Evolutionary conservation across 768 basidiomycete species (phyloP).

Genomic region (Termitomyces sp.): DNA sequence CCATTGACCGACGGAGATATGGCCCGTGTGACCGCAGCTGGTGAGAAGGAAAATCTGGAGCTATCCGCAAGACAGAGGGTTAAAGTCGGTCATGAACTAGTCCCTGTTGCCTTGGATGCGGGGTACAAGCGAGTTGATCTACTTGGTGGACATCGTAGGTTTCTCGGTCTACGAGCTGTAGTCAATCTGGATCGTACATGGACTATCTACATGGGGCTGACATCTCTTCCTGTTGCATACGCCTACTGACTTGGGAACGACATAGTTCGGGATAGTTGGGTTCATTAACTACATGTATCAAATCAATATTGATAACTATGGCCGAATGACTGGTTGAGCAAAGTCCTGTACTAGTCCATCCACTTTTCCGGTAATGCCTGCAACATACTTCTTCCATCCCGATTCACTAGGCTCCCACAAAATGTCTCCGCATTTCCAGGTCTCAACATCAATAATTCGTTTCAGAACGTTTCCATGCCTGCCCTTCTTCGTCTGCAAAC

Average conservation of each 20-base stretch:
- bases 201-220: conserved; percentile 41
- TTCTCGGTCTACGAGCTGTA: conserved; percentile 36
- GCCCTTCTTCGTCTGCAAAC: conserved; percentile 16
- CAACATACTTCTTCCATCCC: conserved; percentile 17
- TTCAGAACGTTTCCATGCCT: conserved; percentile 7
- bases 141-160: conserved; percentile 38
- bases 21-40: conserved; percentile 14
- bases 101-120: conserved; percentile 28
- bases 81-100: conserved; percentile 30
- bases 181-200: conserved; percentile 32
- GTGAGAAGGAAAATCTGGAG: conserved; percentile 11
- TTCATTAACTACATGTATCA: background rate
- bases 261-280: background rate
- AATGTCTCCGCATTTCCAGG: conserved; percentile 18
- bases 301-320: background rate
- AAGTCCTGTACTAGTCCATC: conserved; percentile 13
- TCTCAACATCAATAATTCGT: conserved; percentile 14
- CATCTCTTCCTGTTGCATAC: conserved; percentile 26
- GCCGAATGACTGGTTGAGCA: conserved; percentile 13
- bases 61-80: conserved; percentile 28
- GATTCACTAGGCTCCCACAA: conserved; percentile 13
- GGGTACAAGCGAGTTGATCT: conserved; percentile 46
- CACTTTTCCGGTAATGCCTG: conserved; percentile 15
- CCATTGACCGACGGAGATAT: conserved; percentile 32
- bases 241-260: background rate